Conservation (phyloP, 306 rosid genomes). For the Citrullus amarus region DNA sequence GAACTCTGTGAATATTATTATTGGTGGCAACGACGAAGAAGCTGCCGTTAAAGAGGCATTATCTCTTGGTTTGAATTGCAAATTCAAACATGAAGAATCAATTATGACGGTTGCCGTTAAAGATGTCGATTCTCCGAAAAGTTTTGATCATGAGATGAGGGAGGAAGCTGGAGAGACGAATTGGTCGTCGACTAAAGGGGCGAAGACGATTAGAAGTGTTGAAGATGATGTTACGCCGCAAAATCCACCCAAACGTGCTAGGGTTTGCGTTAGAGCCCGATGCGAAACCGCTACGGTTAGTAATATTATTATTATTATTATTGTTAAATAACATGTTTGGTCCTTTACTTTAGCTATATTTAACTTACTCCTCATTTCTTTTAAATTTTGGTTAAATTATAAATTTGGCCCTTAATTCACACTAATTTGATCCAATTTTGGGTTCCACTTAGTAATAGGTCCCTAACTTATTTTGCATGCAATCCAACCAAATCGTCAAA, state of each 20-base stretch:
- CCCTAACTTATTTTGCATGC: too few relatives aligned
- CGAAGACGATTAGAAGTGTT: constrained; percentile 16
- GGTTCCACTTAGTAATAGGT: too few relatives aligned
- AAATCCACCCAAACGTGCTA: constrained; percentile 37
- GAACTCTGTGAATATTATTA: too few relatives aligned
- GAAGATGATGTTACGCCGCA: constrained; percentile 30
- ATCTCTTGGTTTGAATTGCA: constrained; percentile 33
- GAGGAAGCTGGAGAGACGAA: constrained; percentile 23
- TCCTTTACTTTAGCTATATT: not conserved
- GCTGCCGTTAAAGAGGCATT: constrained; percentile 19
- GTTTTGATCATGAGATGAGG: constrained; percentile 13
- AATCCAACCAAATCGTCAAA: too few relatives aligned
- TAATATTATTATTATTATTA: not conserved
- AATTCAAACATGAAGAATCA: not conserved
- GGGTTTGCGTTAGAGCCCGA: constrained; percentile 66
- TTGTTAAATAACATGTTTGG: not conserved
- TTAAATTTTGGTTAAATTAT: too few relatives aligned
- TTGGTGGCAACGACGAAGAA: not conserved
- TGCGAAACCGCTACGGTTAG: constrained; percentile 60
- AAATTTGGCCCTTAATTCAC: too few relatives aligned
- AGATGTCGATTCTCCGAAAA: not conserved
- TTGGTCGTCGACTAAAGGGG: constrained; percentile 38
- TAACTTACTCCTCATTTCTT: too few relatives aligned
- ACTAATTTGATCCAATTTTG: too few relatives aligned
- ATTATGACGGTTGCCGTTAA: not conserved